A percentile compares a stretch with the other conserved stretches of the same genome.
phyloP scores from a whole-genome alignment of 345 rosid genomes.

The Dovyalis caffra region DNA sequence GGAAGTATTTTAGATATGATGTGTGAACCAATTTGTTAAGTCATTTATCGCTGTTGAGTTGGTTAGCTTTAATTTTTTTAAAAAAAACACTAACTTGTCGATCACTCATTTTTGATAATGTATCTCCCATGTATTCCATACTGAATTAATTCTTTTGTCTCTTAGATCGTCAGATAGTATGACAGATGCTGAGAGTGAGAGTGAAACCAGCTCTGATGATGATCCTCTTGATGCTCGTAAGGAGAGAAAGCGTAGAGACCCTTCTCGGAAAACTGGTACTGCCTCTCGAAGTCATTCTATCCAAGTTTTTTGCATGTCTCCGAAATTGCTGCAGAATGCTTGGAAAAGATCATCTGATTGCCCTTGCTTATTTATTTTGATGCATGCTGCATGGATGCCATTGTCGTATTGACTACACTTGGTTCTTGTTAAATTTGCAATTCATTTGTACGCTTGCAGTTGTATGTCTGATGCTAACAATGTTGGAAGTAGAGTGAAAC shows the following conservation, averaged over 20 bases:
- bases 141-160: constrained; percentile 1
- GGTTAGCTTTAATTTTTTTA: not conserved
- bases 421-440: not conserved
- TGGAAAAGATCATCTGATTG: not conserved
- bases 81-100: no score
- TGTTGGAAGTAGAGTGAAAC: not conserved
- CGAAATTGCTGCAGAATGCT: not conserved
- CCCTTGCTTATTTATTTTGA: not conserved
- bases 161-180: constrained; percentile 60
- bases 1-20: no score
- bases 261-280: constrained; percentile 51
- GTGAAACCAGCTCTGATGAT: constrained; percentile 49
- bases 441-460: not conserved
- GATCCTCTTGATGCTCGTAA: constrained; percentile 41
- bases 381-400: not conserved
- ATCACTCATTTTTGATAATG: no score
- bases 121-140: not conserved
- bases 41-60: not conserved
- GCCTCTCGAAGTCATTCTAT: not conserved
- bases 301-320: not conserved
- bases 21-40: no score
- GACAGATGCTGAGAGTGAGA: constrained; percentile 51
- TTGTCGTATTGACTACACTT: not conserved
- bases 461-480: not conserved
- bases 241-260: constrained; percentile 40